Evolutionary conservation across 1,284 basidiomycete genomes (phyloP), one percentile per base, ranked within the genome.

Genomic region (Boletus albobrunnescens): DNA sequence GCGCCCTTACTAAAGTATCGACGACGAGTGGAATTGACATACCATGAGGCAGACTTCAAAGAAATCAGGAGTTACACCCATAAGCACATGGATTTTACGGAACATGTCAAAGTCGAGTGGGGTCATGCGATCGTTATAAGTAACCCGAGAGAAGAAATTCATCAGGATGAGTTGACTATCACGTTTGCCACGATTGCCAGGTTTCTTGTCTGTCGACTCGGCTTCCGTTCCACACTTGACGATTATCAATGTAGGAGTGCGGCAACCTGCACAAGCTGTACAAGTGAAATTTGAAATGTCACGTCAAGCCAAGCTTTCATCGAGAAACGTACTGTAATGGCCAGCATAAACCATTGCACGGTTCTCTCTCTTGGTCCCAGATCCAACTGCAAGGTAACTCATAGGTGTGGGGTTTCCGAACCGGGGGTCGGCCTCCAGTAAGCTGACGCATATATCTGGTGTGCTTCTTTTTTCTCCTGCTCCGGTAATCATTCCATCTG

Each of bases 21-120:
- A 37, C 9, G 17, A 17, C 4, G 17, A 4, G 10, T 2, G 4
- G 12, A 26, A 32, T 12, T 10, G 10, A 71, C 85, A 51, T 60
- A 94, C 95, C 96, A 99, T 99, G 54, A 99, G 73, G 62, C 87
- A 89, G 33, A 96, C 87, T 73, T 99, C 96, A 61, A 99, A 99
- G 68, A 91, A 98, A 70, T 99, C 96, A 1, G 96, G 94, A 1
- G 96, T 98, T n/a, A 98, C 91, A 32, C 96, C 95, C 91, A 97
- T 98, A 39, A 99, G 78, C 35, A 90, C 79, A 59, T 98, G 94
- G 7, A 94, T 82, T 74, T 99, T 99, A 50, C 95, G 83, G 78
- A 99, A 99, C 17, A 99, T 76, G 69, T 99, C 96, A 64, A 93
- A 99, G 67, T 99, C 96, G 60, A 99, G 79, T 10, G 96, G 96